These are phyloP conservation scores for Candida sp. DNA, from an alignment of 1,139 yeast genomes.

Conservation along the genomic window DNA sequence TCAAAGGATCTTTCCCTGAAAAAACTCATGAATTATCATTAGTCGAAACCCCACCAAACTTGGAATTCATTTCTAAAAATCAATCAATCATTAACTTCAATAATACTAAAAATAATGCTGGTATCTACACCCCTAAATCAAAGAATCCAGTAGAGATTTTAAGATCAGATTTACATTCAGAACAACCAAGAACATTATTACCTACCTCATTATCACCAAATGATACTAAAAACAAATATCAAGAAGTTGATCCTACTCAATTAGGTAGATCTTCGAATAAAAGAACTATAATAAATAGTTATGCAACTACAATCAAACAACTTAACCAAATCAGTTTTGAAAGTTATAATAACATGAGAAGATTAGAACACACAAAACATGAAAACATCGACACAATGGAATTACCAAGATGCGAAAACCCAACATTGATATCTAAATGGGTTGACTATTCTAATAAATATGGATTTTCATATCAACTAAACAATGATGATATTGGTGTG, in stretches of 20 bases:
- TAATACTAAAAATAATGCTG: slow-evolving; percentile 61
- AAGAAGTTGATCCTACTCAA: slow-evolving; percentile 54
- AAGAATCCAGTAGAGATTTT: slow-evolving; percentile 70
- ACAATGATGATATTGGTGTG: slow-evolving; percentile 91
- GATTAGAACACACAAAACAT: slow-evolving; percentile 33
- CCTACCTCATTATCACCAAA: slow-evolving; percentile 94
- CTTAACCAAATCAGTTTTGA: slow-evolving; percentile 39
- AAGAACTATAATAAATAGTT: slow-evolving; percentile 41
- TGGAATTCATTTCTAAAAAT: slow-evolving; percentile 51
- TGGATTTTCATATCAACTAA: slow-evolving; percentile 91
- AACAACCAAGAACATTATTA: slow-evolving; percentile 64
- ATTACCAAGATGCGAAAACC: slow-evolving; percentile 53
- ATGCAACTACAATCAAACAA: slow-evolving; percentile 35
- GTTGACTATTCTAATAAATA: slow-evolving; percentile 96
- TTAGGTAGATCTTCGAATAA: slow-evolving; percentile 28
- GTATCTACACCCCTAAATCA: slow-evolving; percentile 53
- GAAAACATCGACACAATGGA: slow-evolving; percentile 32
- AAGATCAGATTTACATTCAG: slow-evolving; percentile 67
- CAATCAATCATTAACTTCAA: slow-evolving; percentile 72
- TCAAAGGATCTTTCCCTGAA: slow-evolving; percentile 82
- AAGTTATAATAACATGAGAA: slow-evolving; percentile 40
- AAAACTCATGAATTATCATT: slow-evolving; percentile 62
- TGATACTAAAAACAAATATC: slow-evolving; percentile 83
- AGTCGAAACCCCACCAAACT: slow-evolving; percentile 54
- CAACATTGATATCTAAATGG: slow-evolving; percentile 89